phyloP scores from a whole-genome alignment of 2,329 filamentous ascomycete genomes.

The Epichloe sylvatica region DNA sequence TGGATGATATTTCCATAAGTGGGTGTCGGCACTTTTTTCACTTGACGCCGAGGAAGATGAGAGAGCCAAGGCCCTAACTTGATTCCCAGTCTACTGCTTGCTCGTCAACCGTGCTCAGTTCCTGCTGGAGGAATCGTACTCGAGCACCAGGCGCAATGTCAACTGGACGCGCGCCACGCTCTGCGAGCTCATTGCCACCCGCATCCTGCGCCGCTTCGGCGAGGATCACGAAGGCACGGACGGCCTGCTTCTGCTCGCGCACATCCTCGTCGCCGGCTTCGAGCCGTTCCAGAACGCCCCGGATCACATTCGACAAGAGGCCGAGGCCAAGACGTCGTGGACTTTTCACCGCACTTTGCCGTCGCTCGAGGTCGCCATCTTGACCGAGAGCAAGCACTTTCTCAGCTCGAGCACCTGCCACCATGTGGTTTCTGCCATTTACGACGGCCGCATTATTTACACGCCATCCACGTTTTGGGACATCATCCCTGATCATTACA shows the following conservation, averaged over 20 bases:
- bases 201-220: constrained; percentile 63
- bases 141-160: constrained; percentile 68
- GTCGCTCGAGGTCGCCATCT: constrained; percentile 68
- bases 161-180: constrained; percentile 63
- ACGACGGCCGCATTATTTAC: constrained; percentile 66
- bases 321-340: constrained; percentile 34
- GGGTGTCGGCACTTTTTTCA: constrained; percentile 11
- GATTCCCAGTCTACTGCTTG: constrained; percentile 56
- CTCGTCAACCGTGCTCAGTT: constrained; percentile 73
- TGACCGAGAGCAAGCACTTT: constrained; percentile 69
- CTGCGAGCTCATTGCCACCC: constrained; percentile 67
- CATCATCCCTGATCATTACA: constrained; percentile 75
- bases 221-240: constrained; percentile 60
- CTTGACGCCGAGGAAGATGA: background rate
- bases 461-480: constrained; percentile 71
- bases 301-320: constrained; percentile 46
- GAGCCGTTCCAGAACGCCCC: constrained; percentile 78
- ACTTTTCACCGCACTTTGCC: constrained; percentile 49
- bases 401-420: constrained; percentile 66
- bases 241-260: constrained; percentile 59
- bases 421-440: constrained; percentile 71
- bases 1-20: constrained; percentile 67
- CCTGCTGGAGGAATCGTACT: constrained; percentile 59
- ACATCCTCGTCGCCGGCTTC: constrained; percentile 71
- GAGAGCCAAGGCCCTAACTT: background rate